Base-by-base conservation (phyloP, 75 land plant genomes). In the Sequoiadendron giganteum region DNA sequence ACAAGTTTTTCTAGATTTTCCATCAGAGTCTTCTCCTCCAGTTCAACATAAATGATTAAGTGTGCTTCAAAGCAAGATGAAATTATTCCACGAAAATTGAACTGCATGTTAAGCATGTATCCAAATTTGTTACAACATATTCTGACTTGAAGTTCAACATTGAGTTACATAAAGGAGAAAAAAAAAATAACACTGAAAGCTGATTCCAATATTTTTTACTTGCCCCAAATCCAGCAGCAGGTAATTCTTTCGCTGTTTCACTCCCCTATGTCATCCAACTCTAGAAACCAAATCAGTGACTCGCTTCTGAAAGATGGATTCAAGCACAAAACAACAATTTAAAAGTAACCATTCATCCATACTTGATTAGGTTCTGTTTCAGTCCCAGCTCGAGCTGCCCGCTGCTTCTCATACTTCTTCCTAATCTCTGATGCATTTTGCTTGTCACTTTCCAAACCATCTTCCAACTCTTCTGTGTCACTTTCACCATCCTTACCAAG, bases 21-120 rank as follows among this genome's bases (percentile, higher is more conserved):
- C 95, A 97, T 97, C 52, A 98, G 87, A 52, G 97, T 97, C 88
- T 93, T 98, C 88, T 98, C 99, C 86, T 98, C 99, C 39, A 98
- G 84, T 89, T 98, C 99, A 28, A 98, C 96, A 92, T 98, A 98
- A 15, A 93, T 93, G 7, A 92, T 85, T 88, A 98, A 85, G 91
- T 98, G 97, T 86, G 96, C 92, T 87, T 98, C 99, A 89, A 98
- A 98, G 89, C 99, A 98, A 68, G 99, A 98, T 19, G 99, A 98
- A 72, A 98, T 94, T 7, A 97, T 98, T 48, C 99, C 99, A 43
- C 90, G 95, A 77, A 98, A 98, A 89, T 96, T 97, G 89, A 98
- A 97, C 95, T 95, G 95, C 90, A 80, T 45, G 56, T 76, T 86
- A 70, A 11, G 87, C 52, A 10, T 48, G 65, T 25, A 47, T 81